Base-by-base conservation (phyloP, 306 rosid species). In the Fragaria nilgerrensis region DNA sequence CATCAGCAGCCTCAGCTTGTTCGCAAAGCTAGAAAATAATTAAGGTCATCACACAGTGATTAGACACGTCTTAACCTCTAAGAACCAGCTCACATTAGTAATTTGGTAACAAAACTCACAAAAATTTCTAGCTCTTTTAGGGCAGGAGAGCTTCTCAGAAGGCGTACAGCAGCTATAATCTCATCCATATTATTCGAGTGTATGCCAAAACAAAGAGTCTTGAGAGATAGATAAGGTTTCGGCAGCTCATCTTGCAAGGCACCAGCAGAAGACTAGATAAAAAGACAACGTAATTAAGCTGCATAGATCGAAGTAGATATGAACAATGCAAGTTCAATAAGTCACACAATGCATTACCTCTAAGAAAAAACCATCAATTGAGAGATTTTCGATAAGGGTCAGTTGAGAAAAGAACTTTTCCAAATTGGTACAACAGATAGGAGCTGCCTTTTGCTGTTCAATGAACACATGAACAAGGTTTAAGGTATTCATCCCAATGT, bases 141-240 rank as follows among this genome's bases (percentile, higher is more conserved):
- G 76, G 78, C 79, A 68, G 93, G 93, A 27, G 87, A 87, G 82
- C 84, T 89, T 82, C 88, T 83, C 68, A 87, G 61, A 20, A 89
- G 69, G 89, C 85, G 85, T 39, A 83, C 77, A 64, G 89, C 83
- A 81, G 89, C 74, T 64, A 85, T 77, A 75, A 85, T 78, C 83
- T 89, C 90, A 55, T 84, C 86, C 25, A 29, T 7, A 59, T 88
- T 83, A 44, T 85, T 75, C 81, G 85, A 85, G 81, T 82, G 75
- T 34, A 89, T 81, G 67, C 83, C 79, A 29, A 87, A 12, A n/a
- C 88, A 85, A 70, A 87, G 90, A 80, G 66, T 83, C 67, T 49
- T 85, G 49, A 89, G 84, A 83, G 80, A 78, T 50, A 32, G 5
- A 76, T 80, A 83, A 47, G 76, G 82, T 50, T 73, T 82, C 20